phyloP scores from a whole-genome alignment of 2,329 filamentous ascomycete species.

The Calonectria ilicicola region DNA sequence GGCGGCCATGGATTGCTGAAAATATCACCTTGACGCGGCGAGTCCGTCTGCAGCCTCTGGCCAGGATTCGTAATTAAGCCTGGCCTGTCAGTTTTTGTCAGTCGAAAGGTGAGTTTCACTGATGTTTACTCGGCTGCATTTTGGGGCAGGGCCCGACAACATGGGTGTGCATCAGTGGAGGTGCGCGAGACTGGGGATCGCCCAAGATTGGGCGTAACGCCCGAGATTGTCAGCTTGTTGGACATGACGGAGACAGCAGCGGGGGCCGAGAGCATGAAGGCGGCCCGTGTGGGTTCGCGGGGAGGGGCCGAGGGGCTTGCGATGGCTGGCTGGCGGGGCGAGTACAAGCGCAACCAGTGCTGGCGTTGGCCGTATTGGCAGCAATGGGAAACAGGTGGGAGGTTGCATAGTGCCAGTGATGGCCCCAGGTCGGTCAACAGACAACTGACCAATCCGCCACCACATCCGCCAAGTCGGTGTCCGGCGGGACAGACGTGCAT shows the following conservation, averaged over 20 bases:
- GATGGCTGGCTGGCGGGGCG: constrained; percentile 1
- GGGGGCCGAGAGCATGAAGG: constrained; percentile 7
- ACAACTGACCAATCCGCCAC: neutral
- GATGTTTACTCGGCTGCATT: constrained; percentile 14
- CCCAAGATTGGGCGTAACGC: constrained; percentile 11
- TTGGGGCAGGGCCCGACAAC: constrained; percentile 10
- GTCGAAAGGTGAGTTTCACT: neutral
- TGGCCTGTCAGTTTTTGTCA: constrained; percentile 3
- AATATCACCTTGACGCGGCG: neutral
- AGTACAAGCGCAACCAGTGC: neutral
- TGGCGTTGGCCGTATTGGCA: neutral
- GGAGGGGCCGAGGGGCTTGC: constrained; percentile 10
- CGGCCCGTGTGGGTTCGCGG: constrained; percentile 22
- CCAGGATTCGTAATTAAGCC: constrained; percentile 1
- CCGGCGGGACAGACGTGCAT: constrained; percentile 9
- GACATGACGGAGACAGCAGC: constrained; percentile 4
- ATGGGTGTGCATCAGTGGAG: constrained; percentile 12
- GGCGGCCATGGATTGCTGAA: neutral
- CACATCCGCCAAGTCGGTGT: neutral
- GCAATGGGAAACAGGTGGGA: neutral
- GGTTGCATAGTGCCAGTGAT: neutral
- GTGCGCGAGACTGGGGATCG: constrained; percentile 5
- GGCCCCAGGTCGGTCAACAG: neutral
- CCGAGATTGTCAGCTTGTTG: constrained; percentile 12
- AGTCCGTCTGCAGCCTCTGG: neutral